Evolutionary conservation across 441 rosid genomes (phyloP), one percentile per base, ranked within the genome.

Genomic region (Syzygium malaccense): DNA sequence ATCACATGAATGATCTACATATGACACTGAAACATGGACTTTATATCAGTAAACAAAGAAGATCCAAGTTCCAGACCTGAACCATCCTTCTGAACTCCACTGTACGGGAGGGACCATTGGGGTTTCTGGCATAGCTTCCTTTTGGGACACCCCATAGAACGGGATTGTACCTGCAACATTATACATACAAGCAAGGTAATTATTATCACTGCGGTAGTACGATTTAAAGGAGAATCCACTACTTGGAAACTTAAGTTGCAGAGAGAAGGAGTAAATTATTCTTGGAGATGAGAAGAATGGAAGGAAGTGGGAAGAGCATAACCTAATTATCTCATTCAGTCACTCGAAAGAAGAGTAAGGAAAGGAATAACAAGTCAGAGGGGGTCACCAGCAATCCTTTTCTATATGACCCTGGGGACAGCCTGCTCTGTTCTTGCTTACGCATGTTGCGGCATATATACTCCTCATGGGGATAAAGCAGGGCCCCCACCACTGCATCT

Each of bases 61-160:
- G 58, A 87, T 41, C 51, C 17, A 55, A 83, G 85, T 88, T 33
- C 87, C 91, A 84, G 68, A 98, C 99, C 99, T 97, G 98, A 93
- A 98, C 95, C 99, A 97, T 98, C 93, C 91, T 96, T 93, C 99
- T 95, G 89, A 98, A 98, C 92, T 98, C 98, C 89, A 94, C 87
- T 85, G 91, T 92, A 87, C 99, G 98, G 91, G 90, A 92, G 78
- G 98, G 90, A 91, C 99, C 98, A 93, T 91, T 91, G 55, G 99
- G 94, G 88, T 94, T 92, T 91, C 96, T 96, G 66, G 99, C 95
- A 94, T 98, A 98, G 94, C 99, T 97, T 94, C 99, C 99, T 93
- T 97, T 98, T 62, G 99, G 99, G 90, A 96, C 97, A 75, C 99
- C 99, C 99, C 99, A 97, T 33, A 98, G 95, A 90, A 96, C 96